phyloP scores from a whole-genome alignment of 2,329 filamentous ascomycete species.

The Annulohypoxylon truncatum region DNA sequence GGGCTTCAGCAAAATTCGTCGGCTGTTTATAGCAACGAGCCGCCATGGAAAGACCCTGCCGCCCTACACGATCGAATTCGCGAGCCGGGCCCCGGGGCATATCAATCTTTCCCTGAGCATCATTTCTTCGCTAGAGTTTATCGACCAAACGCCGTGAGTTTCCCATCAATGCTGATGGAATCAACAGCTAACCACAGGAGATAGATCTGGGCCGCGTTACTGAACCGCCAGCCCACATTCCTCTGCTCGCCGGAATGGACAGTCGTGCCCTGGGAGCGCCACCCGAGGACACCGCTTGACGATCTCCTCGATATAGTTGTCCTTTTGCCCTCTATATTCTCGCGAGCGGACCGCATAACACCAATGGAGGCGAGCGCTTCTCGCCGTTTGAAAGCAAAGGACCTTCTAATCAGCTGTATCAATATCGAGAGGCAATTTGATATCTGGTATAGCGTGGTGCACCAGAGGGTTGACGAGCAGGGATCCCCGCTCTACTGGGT shows the following conservation, averaged over 20 bases:
- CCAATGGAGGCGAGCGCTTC: conserved; percentile 54
- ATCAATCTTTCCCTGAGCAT: conserved; percentile 64
- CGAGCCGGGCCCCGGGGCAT: conserved; percentile 59
- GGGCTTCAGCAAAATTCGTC: conserved; percentile 59
- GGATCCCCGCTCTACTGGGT: conserved; percentile 55
- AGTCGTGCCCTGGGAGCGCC: conserved; percentile 62
- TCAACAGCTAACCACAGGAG: conserved; percentile 25
- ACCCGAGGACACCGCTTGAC: conserved; percentile 64
- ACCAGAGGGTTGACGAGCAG: conserved; percentile 36
- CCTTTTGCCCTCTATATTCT: conserved; percentile 60
- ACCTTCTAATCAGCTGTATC: conserved; percentile 61
- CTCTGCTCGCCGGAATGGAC: conserved; percentile 65
- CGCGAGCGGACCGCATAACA: conserved; percentile 57
- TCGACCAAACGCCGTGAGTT: conserved; percentile 63
- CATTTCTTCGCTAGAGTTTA: conserved; percentile 69
- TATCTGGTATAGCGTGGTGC: conserved; percentile 56
- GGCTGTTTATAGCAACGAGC: conserved; percentile 48
- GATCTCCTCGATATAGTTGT: conserved; percentile 63
- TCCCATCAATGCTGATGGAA: not conserved
- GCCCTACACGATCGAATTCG: conserved; percentile 53
- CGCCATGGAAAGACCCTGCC: conserved; percentile 54
- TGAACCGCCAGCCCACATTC: conserved; percentile 63
- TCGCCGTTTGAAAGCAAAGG: conserved; percentile 59
- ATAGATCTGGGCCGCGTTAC: conserved; percentile 57
- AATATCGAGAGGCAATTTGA: conserved; percentile 61